Percentiles rank a stretch among this genome's conserved stretches.
These are phyloP conservation scores for Micromonas commoda DNA, from an alignment of 139 green algal genomes.

Conservation along the genomic window DNA sequence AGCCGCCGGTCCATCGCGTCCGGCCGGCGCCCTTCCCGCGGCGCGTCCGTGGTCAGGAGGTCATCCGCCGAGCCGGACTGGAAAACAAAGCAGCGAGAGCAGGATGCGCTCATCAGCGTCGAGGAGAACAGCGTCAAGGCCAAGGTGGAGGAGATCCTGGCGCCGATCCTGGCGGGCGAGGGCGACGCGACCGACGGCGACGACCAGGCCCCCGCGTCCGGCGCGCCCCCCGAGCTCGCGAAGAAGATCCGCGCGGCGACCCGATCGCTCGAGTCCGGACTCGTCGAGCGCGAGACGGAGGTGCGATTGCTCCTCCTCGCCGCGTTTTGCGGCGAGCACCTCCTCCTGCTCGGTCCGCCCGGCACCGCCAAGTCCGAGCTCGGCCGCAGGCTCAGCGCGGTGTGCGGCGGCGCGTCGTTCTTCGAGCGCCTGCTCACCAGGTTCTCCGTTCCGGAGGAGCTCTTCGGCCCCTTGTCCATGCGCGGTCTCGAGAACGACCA, in stretches of 20 bases:
- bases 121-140: constrained; percentile 6
- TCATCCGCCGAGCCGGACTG: constrained; percentile 12
- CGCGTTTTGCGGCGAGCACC: constrained; percentile 31
- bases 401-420: constrained; percentile 57
- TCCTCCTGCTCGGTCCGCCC: constrained; percentile 50
- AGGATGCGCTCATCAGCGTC: constrained; percentile 1
- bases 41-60: too few relatives aligned
- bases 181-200: neutral
- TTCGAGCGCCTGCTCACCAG: constrained; percentile 88
- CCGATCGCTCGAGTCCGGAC: constrained; percentile 38
- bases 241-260: constrained; percentile 13
- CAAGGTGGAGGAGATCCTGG: neutral
- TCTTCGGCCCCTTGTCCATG: constrained; percentile 90
- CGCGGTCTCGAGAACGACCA: constrained; percentile 77
- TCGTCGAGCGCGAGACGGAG: constrained; percentile 62
- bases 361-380: constrained; percentile 88
- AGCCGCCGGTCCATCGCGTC: too few relatives aligned
- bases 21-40: too few relatives aligned
- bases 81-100: constrained; percentile 18
- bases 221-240: neutral
- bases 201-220: neutral
- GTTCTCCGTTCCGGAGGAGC: constrained; percentile 88
- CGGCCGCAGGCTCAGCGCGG: constrained; percentile 53
- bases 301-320: constrained; percentile 36
- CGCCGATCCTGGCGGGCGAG: neutral